A percentile compares a stretch with the other conserved stretches of the same genome.
These are phyloP conservation scores for Tranzscheliella williamsii DNA, from an alignment of 1,284 basidiomycete genomes.

Conservation along the genomic window DNA sequence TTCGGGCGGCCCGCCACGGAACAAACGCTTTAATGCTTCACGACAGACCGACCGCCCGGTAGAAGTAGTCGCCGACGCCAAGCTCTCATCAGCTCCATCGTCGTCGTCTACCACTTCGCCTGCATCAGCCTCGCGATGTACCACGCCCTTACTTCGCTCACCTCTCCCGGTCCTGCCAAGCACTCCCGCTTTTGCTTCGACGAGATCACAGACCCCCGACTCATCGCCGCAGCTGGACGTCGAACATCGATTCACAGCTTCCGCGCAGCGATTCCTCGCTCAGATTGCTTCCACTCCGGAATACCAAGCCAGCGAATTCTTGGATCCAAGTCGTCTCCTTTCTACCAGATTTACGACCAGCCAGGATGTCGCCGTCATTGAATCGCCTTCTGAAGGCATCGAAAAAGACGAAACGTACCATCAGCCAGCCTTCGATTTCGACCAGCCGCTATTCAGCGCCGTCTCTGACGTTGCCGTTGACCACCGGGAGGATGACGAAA, in stretches of 20 bases:
- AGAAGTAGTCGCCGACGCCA: too few relatives aligned
- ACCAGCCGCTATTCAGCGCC: not conserved
- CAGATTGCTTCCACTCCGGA: slow-evolving; percentile 23
- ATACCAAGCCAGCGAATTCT: slow-evolving; percentile 26
- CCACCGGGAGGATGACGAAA: not conserved
- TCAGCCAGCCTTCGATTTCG: not conserved
- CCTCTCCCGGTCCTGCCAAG: slow-evolving; percentile 35
- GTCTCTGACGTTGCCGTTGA: not conserved
- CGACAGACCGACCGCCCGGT: slow-evolving; percentile 15
- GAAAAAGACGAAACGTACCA: too few relatives aligned
- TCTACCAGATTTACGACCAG: too few relatives aligned
- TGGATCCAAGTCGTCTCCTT: too few relatives aligned
- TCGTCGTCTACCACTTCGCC: too few relatives aligned
- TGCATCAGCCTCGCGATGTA: slow-evolving; percentile 15
- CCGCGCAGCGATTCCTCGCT: slow-evolving; percentile 25
- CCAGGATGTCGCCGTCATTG: too few relatives aligned
- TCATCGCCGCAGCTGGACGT: too few relatives aligned
- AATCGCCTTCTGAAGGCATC: too few relatives aligned
- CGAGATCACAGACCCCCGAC: slow-evolving; percentile 11
- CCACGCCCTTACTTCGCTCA: slow-evolving; percentile 20
- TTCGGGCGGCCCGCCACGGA: slow-evolving; percentile 20
- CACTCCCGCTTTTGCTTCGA: slow-evolving; percentile 18
- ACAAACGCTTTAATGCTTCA: slow-evolving; percentile 16
- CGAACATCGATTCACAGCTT: too few relatives aligned
- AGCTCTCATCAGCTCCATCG: too few relatives aligned